Conservation (phyloP, 176 grass and related monocot species). For the Ampelocalamus luodianensis region DNA sequence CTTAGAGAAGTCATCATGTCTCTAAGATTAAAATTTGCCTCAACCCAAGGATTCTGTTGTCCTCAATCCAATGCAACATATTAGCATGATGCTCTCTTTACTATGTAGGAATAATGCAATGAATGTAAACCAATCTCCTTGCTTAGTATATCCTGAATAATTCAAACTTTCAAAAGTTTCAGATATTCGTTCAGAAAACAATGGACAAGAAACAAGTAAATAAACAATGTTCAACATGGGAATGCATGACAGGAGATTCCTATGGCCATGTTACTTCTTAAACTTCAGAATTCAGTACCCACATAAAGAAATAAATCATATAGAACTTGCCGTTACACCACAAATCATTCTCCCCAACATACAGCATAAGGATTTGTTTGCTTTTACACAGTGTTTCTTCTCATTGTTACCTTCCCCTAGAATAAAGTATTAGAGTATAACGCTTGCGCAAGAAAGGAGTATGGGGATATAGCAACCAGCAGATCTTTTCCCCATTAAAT, state of each 20-base stretch:
- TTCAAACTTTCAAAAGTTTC: constrained; percentile 13
- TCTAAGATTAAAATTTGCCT: too few relatives aligned
- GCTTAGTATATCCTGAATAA: background rate
- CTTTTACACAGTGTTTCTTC: background rate
- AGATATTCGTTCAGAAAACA: background rate
- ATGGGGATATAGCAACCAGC: constrained; percentile 2
- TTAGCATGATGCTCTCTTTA: too few relatives aligned
- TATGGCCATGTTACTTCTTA: constrained; percentile 20
- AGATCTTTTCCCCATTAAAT: background rate
- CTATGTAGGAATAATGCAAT: too few relatives aligned
- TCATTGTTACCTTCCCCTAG: background rate
- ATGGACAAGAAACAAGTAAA: background rate
- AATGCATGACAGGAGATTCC: constrained; percentile 5
- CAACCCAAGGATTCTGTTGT: too few relatives aligned
- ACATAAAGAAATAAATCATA: background rate
- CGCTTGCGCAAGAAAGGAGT: background rate
- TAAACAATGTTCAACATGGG: constrained; percentile 12
- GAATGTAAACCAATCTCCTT: background rate
- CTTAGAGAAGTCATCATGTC: too few relatives aligned
- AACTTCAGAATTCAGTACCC: background rate
- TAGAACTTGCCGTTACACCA: background rate
- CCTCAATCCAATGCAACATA: too few relatives aligned
- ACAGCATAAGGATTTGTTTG: background rate
- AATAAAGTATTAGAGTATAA: background rate
- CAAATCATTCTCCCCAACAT: background rate